Percentiles rank a stretch among this genome's conserved stretches.
Evolutionary conservation across 306 rosid genomes (phyloP).

Genomic region (Acmispon strigosus): DNA sequence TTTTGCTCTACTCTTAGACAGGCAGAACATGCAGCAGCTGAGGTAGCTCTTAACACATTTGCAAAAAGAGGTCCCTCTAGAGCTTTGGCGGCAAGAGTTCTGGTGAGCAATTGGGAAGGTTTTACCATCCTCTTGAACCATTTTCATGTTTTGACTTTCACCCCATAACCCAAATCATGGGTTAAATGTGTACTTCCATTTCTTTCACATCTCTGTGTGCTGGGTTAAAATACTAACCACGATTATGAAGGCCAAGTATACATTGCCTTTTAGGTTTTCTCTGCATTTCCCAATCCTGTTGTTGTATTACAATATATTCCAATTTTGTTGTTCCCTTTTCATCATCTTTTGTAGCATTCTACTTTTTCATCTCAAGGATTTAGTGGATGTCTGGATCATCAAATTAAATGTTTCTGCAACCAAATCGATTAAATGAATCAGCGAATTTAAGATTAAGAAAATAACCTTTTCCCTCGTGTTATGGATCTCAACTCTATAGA

Average conservation of each 20-base stretch:
- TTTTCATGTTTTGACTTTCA: background rate
- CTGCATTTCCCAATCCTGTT: background rate
- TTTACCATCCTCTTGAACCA: background rate
- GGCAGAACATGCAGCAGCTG: conserved; percentile 88
- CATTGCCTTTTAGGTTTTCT: background rate
- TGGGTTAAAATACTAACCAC: background rate
- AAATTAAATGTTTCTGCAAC: background rate
- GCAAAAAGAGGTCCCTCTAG: conserved; percentile 74
- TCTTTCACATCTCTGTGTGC: background rate
- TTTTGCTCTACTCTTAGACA: conserved; percentile 77
- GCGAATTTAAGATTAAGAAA: background rate
- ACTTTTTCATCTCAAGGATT: background rate
- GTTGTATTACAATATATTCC: background rate
- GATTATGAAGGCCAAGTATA: conserved; percentile 10
- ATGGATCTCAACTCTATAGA: background rate
- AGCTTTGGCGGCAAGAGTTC: conserved; percentile 76
- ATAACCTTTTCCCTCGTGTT: background rate
- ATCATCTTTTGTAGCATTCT: background rate
- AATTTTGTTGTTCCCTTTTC: background rate
- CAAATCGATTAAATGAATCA: background rate
- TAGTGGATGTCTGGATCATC: background rate
- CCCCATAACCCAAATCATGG: background rate
- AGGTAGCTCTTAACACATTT: conserved; percentile 63
- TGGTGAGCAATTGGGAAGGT: conserved; percentile 39
- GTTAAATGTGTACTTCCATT: background rate